Evolutionary conservation across 148 eudicot genomes (phyloP).

Genomic region (Cornus kousa): DNA sequence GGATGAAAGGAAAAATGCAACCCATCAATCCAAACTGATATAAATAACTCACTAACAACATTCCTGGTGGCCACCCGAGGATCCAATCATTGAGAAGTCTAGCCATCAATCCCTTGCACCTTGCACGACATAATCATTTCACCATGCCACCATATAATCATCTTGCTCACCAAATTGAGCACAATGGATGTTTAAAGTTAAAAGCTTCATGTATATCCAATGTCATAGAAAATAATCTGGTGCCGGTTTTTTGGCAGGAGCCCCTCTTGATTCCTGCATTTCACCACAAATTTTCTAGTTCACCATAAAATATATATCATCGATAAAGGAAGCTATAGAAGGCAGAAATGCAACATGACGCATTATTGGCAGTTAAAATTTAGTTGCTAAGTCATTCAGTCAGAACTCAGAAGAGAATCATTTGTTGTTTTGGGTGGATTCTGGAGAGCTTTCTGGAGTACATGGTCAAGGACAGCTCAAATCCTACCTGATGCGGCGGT

Average conservation of each 20-base stretch:
- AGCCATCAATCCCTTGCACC: not conserved
- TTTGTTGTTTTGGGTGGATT: not conserved
- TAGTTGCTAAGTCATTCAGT: not conserved
- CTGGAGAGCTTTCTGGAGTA: not conserved
- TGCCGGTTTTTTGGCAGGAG: conserved; percentile 87
- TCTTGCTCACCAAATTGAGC: not conserved
- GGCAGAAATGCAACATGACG: not conserved
- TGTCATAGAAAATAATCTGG: conserved; percentile 88
- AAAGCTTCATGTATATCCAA: not conserved
- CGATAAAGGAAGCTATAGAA: not conserved
- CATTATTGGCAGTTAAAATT: too few species aligned
- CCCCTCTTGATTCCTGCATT: conserved; percentile 91
- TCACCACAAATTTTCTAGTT: not conserved
- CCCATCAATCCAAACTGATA: conserved; percentile 10
- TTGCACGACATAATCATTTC: not conserved
- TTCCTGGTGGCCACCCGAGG: not conserved
- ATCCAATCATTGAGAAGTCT: not conserved
- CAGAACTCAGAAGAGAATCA: not conserved
- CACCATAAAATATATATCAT: not conserved
- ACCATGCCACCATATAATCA: not conserved
- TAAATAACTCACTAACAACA: not conserved
- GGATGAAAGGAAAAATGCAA: conserved; percentile 1
- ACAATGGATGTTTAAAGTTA: not conserved
- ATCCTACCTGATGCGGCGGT: not conserved
- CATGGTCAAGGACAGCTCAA: not conserved